phyloP scores from a whole-genome alignment of 2,329 filamentous ascomycete species.

The Fusarium veterinarium region DNA sequence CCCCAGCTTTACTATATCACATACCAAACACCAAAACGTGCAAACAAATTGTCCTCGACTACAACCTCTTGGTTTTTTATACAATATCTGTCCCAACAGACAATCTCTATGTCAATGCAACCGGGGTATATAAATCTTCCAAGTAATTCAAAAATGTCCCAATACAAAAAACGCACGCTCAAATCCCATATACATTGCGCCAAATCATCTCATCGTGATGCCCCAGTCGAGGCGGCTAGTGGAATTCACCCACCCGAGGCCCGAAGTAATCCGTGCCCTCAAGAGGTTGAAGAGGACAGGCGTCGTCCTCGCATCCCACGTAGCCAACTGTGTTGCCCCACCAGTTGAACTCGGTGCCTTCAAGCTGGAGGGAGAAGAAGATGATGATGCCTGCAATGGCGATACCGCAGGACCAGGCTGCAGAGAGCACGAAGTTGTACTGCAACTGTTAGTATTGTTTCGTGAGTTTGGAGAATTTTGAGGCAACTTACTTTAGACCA shows the following conservation, averaged over 20 bases:
- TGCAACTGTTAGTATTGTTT: constrained; percentile 31
- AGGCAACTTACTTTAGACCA: constrained; percentile 60
- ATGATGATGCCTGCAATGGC: constrained; percentile 64
- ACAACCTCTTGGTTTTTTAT: constrained; percentile 23
- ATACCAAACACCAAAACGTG: not conserved
- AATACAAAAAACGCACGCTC: constrained; percentile 43
- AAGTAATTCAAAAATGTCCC: constrained; percentile 35
- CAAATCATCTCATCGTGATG: constrained; percentile 36
- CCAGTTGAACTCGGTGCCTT: constrained; percentile 57
- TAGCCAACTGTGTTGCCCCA: constrained; percentile 60
- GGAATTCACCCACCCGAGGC: constrained; percentile 54
- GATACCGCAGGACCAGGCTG: constrained; percentile 62
- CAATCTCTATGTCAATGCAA: constrained; percentile 40
- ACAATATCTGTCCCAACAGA: constrained; percentile 32
- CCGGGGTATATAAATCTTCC: constrained; percentile 43
- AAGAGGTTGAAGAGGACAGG: constrained; percentile 53
- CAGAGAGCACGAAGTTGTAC: constrained; percentile 66
- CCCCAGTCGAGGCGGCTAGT: constrained; percentile 10
- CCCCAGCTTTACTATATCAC: not conserved
- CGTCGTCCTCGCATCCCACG: constrained; percentile 56
- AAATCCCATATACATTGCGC: constrained; percentile 39
- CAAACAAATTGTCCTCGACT: constrained; percentile 5
- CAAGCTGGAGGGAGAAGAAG: constrained; percentile 63
- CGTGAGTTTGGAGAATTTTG: too few relatives aligned
- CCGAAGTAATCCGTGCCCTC: constrained; percentile 53